A percentile compares a stretch with the other conserved stretches of the same genome.
Evolutionary conservation across 495 filamentous ascomycete species (phyloP).

Genomic region (Pyrenula massariospora): DNA sequence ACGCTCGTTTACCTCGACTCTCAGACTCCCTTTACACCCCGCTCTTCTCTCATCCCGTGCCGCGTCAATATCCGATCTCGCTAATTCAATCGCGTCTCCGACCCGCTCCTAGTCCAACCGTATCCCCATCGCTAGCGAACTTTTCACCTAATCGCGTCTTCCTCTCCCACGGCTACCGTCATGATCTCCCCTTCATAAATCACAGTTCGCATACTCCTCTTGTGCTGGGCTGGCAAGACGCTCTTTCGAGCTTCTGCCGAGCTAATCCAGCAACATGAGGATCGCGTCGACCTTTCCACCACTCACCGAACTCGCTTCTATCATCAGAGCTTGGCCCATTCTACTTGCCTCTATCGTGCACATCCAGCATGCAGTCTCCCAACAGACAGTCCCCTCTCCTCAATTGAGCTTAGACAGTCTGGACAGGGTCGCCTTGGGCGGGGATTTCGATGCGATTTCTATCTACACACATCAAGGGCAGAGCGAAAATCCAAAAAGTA

Average conservation of each 20-base stretch:
- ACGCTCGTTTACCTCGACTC: neutral
- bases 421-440: conserved; percentile 75
- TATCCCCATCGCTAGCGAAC: neutral
- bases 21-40: neutral
- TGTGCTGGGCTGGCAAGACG: too few relatives aligned
- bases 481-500: conserved; percentile 58
- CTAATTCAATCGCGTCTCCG: neutral
- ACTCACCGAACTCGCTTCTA: neutral
- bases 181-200: neutral
- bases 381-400: conserved; percentile 47
- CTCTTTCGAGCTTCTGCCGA: too few relatives aligned
- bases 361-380: neutral
- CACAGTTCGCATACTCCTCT: too few relatives aligned
- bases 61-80: neutral
- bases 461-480: conserved; percentile 79
- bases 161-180: neutral
- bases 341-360: neutral
- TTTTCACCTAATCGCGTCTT: neutral
- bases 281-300: neutral
- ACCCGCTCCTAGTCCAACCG: neutral
- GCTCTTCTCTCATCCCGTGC: neutral
- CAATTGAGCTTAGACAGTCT: conserved; percentile 73
- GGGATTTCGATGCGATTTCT: conserved; percentile 85
- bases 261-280: neutral
- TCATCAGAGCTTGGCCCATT: neutral